These are phyloP conservation scores for Fusarium veterinarium DNA, from an alignment of 2,329 filamentous ascomycete species.

Conservation along the genomic window DNA sequence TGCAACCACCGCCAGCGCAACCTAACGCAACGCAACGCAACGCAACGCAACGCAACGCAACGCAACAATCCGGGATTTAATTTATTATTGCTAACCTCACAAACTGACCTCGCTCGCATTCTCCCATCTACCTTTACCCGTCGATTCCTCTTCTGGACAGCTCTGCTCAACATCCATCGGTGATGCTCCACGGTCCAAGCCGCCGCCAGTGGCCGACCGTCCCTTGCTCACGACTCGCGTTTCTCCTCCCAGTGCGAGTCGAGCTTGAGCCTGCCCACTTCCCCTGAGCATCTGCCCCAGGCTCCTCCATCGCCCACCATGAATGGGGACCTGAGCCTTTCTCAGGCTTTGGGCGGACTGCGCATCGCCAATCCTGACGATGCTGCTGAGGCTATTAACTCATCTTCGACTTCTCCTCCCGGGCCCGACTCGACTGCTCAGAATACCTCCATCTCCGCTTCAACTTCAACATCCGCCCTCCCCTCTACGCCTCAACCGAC, in stretches of 20 bases:
- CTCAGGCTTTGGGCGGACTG: slow-evolving; percentile 90
- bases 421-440: slow-evolving; percentile 26
- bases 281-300: slow-evolving; percentile 41
- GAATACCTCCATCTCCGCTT: slow-evolving; percentile 26
- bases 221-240: slow-evolving; percentile 41
- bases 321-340: slow-evolving; percentile 93
- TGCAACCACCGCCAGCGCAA: neutral
- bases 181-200: slow-evolving; percentile 45
- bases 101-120: neutral
- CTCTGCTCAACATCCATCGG: slow-evolving; percentile 38
- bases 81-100: slow-evolving; percentile 38
- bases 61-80: slow-evolving; percentile 10
- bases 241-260: slow-evolving; percentile 35
- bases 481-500: slow-evolving; percentile 33
- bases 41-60: slow-evolving; percentile 8
- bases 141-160: slow-evolving; percentile 23
- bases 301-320: slow-evolving; percentile 63
- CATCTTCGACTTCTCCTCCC: slow-evolving; percentile 41
- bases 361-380: slow-evolving; percentile 97
- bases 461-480: slow-evolving; percentile 30
- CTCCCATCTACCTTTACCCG: neutral
- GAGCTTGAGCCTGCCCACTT: slow-evolving; percentile 36
- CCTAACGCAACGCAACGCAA: slow-evolving; percentile 5
- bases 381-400: slow-evolving; percentile 56
- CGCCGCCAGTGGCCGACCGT: slow-evolving; percentile 41